Conservation (phyloP, 2,329 filamentous ascomycete genomes). For the Aureobasidium sp. region DNA sequence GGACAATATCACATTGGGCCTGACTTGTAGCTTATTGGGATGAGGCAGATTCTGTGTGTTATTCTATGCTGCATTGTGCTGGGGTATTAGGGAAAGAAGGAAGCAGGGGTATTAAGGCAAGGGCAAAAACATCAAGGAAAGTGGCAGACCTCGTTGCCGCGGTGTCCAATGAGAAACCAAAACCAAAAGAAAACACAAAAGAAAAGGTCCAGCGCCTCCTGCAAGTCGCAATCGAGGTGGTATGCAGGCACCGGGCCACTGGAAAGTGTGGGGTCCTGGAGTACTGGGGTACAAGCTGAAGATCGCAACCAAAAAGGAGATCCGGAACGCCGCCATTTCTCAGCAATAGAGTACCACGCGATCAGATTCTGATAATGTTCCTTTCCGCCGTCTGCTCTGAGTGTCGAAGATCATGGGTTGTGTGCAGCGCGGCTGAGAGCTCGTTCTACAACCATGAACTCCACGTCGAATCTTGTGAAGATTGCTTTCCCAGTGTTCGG, state of each 20-base stretch:
- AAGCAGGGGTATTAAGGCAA: not conserved
- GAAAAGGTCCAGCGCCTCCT: not conserved
- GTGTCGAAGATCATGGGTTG: not conserved
- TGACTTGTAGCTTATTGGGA: not conserved
- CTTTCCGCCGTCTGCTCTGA: not conserved
- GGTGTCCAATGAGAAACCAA: not conserved
- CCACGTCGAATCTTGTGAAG: not conserved
- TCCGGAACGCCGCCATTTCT: not conserved
- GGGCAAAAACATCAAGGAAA: not conserved
- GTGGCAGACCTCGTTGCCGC: not conserved
- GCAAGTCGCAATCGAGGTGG: not conserved
- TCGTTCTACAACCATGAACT: not conserved
- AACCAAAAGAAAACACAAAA: not conserved
- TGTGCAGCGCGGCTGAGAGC: not conserved
- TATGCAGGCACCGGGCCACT: not conserved
- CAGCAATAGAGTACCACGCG: not conserved
- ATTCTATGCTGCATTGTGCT: not conserved
- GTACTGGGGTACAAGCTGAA: constrained; percentile 4
- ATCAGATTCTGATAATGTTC: not conserved
- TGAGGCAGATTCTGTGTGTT: not conserved
- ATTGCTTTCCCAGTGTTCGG: not conserved
- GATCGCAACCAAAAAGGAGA: constrained; percentile 1
- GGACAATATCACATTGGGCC: too few relatives aligned
- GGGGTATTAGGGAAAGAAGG: not conserved
- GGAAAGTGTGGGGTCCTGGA: not conserved